A percentile compares a stretch with the other conserved stretches of the same genome.
These are phyloP conservation scores for Ligustrum vulgare DNA, from an alignment of 257 asterid genomes.

Conservation along the genomic window DNA sequence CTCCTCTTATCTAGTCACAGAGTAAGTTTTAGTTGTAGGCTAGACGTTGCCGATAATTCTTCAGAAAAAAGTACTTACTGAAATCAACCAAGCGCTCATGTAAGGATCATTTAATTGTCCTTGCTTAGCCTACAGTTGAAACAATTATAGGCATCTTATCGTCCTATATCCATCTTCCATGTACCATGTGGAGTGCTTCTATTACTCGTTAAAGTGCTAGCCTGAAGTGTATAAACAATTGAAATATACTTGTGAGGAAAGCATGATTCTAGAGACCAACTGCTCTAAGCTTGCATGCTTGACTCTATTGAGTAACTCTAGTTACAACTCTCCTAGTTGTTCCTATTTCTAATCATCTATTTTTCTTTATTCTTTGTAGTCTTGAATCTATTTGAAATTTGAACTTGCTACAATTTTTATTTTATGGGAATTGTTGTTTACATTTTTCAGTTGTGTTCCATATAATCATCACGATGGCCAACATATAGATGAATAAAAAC, in stretches of 20 bases:
- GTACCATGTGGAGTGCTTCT: background rate
- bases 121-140: background rate
- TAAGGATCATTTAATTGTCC: background rate
- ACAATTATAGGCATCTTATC: background rate
- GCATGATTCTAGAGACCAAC: background rate
- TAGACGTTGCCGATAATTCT: background rate
- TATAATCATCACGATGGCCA: background rate
- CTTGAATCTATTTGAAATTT: background rate
- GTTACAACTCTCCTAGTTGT: background rate
- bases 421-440: background rate
- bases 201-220: background rate
- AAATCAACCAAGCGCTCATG: background rate
- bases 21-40: background rate
- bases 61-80: background rate
- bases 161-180: background rate
- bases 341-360: background rate
- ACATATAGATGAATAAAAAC: background rate
- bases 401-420: background rate
- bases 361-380: background rate
- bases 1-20: background rate
- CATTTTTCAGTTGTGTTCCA: background rate
- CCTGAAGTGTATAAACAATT: background rate
- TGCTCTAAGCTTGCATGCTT: background rate
- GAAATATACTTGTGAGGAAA: background rate
- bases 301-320: background rate